Conservation (phyloP, 73 alveolate genomes). For the Paramecium sexaurelia region DNA sequence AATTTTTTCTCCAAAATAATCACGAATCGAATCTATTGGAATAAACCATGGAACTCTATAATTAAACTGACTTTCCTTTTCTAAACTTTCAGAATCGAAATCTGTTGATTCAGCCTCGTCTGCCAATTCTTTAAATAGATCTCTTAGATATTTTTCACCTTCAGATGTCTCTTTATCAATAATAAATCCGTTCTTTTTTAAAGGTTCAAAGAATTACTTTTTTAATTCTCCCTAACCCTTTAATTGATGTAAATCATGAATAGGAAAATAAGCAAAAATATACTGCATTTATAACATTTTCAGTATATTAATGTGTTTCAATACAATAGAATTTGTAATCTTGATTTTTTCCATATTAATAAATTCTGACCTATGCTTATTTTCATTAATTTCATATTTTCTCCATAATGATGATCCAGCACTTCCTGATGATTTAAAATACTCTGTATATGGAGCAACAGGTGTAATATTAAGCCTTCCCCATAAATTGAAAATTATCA, state of each 20-base stretch:
- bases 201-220: background rate
- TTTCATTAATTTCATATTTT: constrained; percentile 55
- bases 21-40: constrained; percentile 45
- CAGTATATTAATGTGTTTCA: constrained; percentile 25
- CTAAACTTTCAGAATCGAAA: constrained; percentile 59
- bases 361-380: constrained; percentile 34
- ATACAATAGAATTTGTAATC: background rate
- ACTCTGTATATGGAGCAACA: constrained; percentile 62
- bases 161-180: background rate
- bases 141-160: constrained; percentile 7
- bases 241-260: constrained; percentile 56
- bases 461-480: constrained; percentile 68
- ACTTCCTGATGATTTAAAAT: background rate
- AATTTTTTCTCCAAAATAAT: constrained; percentile 72
- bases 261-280: constrained; percentile 49
- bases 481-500: constrained; percentile 62
- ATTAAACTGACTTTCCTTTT: background rate
- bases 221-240: background rate
- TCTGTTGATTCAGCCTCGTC: constrained; percentile 61
- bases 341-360: constrained; percentile 65
- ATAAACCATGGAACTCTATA: constrained; percentile 39
- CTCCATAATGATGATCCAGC: constrained; percentile 63
- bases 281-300: constrained; percentile 23
- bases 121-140: constrained; percentile 37
- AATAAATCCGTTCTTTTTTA: constrained; percentile 9